A percentile compares a stretch with the other conserved stretches of the same genome.
phyloP scores from a whole-genome alignment of 2,329 filamentous ascomycete species.

The Acephala macrosclerotiorum region DNA sequence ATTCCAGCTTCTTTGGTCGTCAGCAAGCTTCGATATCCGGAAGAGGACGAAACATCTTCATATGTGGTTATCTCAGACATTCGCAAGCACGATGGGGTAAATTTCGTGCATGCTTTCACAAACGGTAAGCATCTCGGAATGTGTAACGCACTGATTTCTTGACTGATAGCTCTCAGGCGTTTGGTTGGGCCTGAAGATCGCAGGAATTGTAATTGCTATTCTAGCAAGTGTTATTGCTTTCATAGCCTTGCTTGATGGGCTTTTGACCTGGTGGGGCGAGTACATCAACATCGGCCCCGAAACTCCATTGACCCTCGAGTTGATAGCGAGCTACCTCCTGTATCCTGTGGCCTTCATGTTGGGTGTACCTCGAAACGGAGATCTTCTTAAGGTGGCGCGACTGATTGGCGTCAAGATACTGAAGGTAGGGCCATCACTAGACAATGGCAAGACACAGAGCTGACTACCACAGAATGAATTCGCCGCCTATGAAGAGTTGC shows the following conservation, averaged over 20 bases:
- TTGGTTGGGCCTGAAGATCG: constrained; percentile 20
- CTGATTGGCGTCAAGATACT: constrained; percentile 18
- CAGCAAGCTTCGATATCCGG: constrained; percentile 20
- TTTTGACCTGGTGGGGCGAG: constrained; percentile 15
- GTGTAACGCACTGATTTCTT: neutral
- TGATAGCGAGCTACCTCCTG: constrained; percentile 21
- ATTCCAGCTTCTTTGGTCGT: constrained; percentile 21
- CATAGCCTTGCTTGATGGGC: constrained; percentile 14
- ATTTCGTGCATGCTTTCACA: constrained; percentile 17
- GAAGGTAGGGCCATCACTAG: neutral
- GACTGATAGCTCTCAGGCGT: constrained; percentile 11
- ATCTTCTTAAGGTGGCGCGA: neutral
- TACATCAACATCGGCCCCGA: constrained; percentile 12
- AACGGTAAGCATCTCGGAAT: constrained; percentile 3
- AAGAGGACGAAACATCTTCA: constrained; percentile 14
- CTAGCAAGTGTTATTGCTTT: constrained; percentile 13
- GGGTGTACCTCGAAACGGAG: constrained; percentile 19
- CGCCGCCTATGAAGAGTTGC: constrained; percentile 1
- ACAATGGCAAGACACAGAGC: neutral
- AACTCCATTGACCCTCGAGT: constrained; percentile 6
- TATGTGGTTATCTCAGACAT: constrained; percentile 3
- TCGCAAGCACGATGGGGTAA: neutral
- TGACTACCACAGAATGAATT: constrained; percentile 14
- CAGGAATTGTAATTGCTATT: constrained; percentile 17
- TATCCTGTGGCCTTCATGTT: constrained; percentile 21